A percentile compares a stretch with the other conserved stretches of the same genome.
Evolutionary conservation across 805 yeast species (phyloP).

Genomic region (Kregervanrija fluxuum): DNA sequence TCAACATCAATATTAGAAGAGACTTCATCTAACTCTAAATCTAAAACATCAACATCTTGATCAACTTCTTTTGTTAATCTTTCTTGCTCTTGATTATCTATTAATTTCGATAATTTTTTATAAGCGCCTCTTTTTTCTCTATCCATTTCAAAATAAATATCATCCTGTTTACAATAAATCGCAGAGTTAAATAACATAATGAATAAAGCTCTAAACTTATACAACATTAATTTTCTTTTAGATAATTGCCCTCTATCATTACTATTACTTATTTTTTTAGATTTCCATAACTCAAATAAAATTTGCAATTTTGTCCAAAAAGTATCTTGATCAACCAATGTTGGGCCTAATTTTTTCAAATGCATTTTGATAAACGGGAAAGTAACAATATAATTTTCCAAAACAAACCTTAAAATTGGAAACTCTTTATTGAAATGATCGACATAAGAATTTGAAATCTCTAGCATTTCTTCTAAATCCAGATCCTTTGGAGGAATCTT

Average conservation of each 20-base stretch:
- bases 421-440: slow-evolving; percentile 33
- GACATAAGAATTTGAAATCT: slow-evolving; percentile 12
- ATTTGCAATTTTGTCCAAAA: slow-evolving; percentile 86
- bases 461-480: slow-evolving; percentile 11
- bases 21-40: slow-evolving; percentile 10
- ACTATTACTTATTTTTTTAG: slow-evolving; percentile 62
- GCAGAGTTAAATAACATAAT: slow-evolving; percentile 71
- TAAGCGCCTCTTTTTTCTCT: slow-evolving; percentile 30
- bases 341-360: slow-evolving; percentile 13
- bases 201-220: slow-evolving; percentile 55
- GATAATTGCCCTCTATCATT: slow-evolving; percentile 72
- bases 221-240: slow-evolving; percentile 56
- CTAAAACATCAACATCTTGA: not conserved
- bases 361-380: slow-evolving; percentile 72
- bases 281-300: slow-evolving; percentile 72
- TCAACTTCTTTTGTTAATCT: slow-evolving; percentile 2
- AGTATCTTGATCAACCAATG: slow-evolving; percentile 11
- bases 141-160: slow-evolving; percentile 36
- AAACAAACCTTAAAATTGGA: slow-evolving; percentile 65
- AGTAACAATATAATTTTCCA: slow-evolving; percentile 51
- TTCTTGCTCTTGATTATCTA: slow-evolving; percentile 10
- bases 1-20: slow-evolving; percentile 12
- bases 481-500: slow-evolving; percentile 19
- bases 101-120: slow-evolving; percentile 30
- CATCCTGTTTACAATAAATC: slow-evolving; percentile 53